These are phyloP conservation scores for Geosmithia putterillii DNA, from an alignment of 2,329 filamentous ascomycete species.

Conservation along the genomic window DNA sequence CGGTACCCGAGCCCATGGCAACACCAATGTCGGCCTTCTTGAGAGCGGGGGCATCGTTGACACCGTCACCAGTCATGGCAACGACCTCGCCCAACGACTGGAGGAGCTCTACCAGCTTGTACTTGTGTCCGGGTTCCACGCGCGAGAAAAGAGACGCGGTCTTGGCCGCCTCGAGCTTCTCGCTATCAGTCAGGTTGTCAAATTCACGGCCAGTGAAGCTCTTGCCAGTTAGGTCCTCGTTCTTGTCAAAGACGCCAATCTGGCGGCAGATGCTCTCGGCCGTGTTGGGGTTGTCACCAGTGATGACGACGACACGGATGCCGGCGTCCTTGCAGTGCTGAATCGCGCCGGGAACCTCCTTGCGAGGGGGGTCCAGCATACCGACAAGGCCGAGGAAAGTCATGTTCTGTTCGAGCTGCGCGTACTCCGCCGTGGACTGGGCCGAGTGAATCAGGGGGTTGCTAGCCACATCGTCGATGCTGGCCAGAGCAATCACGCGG, in stretches of 20 bases:
- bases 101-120: conserved; percentile 90
- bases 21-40: conserved; percentile 99
- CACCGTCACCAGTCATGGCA: conserved; percentile 97
- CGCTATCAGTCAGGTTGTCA: conserved; percentile 64
- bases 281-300: conserved; percentile 94
- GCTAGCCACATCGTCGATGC: conserved; percentile 60
- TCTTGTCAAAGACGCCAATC: conserved; percentile 78
- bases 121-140: conserved; percentile 92
- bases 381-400: conserved; percentile 87
- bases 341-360: conserved; percentile 80
- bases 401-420: conserved; percentile 82
- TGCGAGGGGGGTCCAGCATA: conserved; percentile 93
- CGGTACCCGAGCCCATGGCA: conserved; percentile 95
- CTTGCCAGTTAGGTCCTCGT: conserved; percentile 80
- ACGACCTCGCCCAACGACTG: conserved; percentile 90
- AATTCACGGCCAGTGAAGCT: conserved; percentile 95
- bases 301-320: conserved; percentile 95
- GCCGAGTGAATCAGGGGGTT: conserved; percentile 62
- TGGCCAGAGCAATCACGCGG: conserved; percentile 87
- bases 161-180: conserved; percentile 76
- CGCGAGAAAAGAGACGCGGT: conserved; percentile 87
- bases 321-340: conserved; percentile 82
- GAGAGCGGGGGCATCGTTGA: conserved; percentile 93
- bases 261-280: conserved; percentile 96
- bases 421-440: conserved; percentile 74